phyloP scores from a whole-genome alignment of 2,329 filamentous ascomycete species.

The Ceratocystiopsis brevicomis region DNA sequence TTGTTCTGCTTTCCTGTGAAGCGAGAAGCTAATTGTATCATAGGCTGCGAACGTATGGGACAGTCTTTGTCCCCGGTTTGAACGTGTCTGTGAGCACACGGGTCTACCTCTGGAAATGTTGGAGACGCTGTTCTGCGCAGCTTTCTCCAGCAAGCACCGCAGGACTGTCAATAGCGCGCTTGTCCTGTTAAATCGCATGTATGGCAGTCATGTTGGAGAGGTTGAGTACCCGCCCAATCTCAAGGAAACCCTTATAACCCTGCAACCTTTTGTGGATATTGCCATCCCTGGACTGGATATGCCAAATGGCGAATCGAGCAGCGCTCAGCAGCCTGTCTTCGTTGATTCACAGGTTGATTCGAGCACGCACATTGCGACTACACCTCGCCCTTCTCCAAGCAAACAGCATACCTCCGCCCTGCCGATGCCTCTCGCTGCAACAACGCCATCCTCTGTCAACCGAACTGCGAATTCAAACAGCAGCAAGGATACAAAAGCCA shows the following conservation, averaged over 20 bases:
- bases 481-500: no score
- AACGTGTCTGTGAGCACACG: slow-evolving; percentile 17
- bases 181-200: slow-evolving; percentile 49
- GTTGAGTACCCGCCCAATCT: slow-evolving; percentile 48
- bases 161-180: slow-evolving; percentile 31
- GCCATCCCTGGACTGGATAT: slow-evolving; percentile 25
- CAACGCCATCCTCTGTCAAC: slow-evolving; percentile 4
- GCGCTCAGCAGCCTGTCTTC: slow-evolving; percentile 22
- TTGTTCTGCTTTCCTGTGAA: background rate
- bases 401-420: slow-evolving; percentile 7
- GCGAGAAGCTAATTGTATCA: slow-evolving; percentile 15
- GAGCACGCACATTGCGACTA: background rate
- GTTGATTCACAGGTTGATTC: slow-evolving; percentile 26
- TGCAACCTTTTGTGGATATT: slow-evolving; percentile 34
- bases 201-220: slow-evolving; percentile 33
- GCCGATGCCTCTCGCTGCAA: slow-evolving; percentile 1
- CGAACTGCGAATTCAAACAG: background rate
- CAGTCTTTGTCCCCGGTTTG: slow-evolving; percentile 23
- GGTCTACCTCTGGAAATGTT: slow-evolving; percentile 31
- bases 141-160: slow-evolving; percentile 38
- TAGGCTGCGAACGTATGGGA: slow-evolving; percentile 29
- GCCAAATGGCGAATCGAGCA: slow-evolving; percentile 18
- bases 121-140: slow-evolving; percentile 34
- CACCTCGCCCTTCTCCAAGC: slow-evolving; percentile 11
- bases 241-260: slow-evolving; percentile 38